Evolutionary conservation across 306 rosid species (phyloP), one percentile per base, ranked within the genome.

Genomic region (Leucaena leucocephala): DNA sequence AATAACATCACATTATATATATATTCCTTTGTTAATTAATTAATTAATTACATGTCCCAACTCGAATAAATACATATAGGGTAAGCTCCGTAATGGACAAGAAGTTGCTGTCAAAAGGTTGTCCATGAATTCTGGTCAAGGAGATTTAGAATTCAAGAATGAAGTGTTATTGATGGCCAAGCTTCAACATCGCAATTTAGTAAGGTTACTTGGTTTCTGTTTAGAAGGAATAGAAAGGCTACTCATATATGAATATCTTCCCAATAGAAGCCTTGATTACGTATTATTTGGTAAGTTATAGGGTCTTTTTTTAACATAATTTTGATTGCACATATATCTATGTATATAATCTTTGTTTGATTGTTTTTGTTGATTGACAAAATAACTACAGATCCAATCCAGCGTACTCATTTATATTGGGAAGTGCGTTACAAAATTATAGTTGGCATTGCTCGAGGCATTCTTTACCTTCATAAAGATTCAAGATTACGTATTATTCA

Each of bases 241-340:
- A 19, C 86, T 89, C 61, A 14, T 91, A 0, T 91, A 89, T 68
- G 92, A 91, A 57, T 89, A 82, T 71, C 82, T 91, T 65, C 84
- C 81, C 0, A 87, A 89, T 44, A 61, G 65, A 57, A 89, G 94
- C 46, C 92, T 91, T 55, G 91, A 91, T 19, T 82, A 82, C 42
- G 57, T 86, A 36, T 34, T 89, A 43, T 91, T 88, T 54, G 92
- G 92, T 91, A 80, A 3, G 77, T 64, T 14, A 8, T 2, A 42
- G 27, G 21, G n/a, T 35, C 4, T 2, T 40, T 39, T 39, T 1
- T 11, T 15, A 54, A 54, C 77, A 27, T 77, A 0, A 16, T 17
- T 45, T 39, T 14, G 7, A 63, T 3, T 42, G 2, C 22, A n/a
- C 3, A 55, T 55, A 21, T 55, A 40, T 6, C 4, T 40, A 4